Conservation (phyloP, 129 eudicot genomes). For the Helianthus tuberosus region DNA sequence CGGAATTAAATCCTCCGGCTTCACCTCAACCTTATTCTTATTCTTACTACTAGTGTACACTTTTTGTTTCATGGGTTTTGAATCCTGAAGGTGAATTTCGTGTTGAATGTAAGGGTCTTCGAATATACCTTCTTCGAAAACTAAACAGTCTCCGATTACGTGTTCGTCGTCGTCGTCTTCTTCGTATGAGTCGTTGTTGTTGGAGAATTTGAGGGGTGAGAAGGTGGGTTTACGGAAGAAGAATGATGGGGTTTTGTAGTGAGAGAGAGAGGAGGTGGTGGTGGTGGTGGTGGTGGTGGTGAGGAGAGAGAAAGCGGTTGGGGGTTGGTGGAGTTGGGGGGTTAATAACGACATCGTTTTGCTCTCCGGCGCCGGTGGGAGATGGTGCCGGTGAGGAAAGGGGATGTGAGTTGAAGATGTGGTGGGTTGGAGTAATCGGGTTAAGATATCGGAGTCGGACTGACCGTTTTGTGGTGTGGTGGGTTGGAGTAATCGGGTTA, state of each 20-base stretch:
- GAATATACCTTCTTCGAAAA: slow-evolving; percentile 86
- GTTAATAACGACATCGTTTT: slow-evolving; percentile 34
- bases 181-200: slow-evolving; percentile 25
- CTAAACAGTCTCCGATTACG: slow-evolving; percentile 85
- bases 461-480: background rate
- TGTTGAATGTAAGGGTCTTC: slow-evolving; percentile 64
- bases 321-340: slow-evolving; percentile 24
- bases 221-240: slow-evolving; percentile 26
- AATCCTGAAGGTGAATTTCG: slow-evolving; percentile 19
- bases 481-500: slow-evolving; percentile 17
- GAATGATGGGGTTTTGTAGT: slow-evolving; percentile 9
- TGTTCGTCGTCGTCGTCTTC: slow-evolving; percentile 47
- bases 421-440: slow-evolving; percentile 16
- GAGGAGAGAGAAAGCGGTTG: slow-evolving; percentile 13
- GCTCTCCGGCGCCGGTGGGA: slow-evolving; percentile 27
- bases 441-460: slow-evolving; percentile 11
- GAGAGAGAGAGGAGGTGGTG: slow-evolving; percentile 7
- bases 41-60: background rate
- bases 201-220: slow-evolving; percentile 33
- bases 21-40: slow-evolving; percentile 7
- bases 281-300: slow-evolving; percentile 25
- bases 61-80: background rate
- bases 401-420: background rate
- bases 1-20: slow-evolving; percentile 71
- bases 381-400: background rate